These are phyloP conservation scores for Bipolaris bicolor DNA, from an alignment of 2,329 filamentous ascomycete species.

Conservation along the genomic window DNA sequence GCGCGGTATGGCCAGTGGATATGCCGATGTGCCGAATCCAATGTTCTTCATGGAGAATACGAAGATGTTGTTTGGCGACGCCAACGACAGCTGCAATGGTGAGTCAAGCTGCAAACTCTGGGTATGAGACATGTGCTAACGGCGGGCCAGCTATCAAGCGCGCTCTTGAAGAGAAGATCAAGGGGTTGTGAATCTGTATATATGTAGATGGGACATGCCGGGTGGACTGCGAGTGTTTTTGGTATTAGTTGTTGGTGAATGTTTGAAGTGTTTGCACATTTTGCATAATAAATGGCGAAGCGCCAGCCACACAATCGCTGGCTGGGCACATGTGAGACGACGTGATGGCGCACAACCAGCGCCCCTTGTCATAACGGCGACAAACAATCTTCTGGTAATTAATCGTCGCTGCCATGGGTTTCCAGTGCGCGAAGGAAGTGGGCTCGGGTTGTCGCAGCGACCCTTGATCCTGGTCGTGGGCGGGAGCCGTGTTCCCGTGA, in stretches of 20 bases:
- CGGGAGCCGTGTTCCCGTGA: slow-evolving; percentile 3
- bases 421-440: neutral
- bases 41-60: slow-evolving; percentile 93
- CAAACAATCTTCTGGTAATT: neutral
- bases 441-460: neutral
- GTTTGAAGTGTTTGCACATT: slow-evolving; percentile 1
- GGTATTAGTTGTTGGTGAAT: neutral
- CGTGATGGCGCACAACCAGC: neutral
- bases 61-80: slow-evolving; percentile 91
- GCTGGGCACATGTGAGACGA: neutral
- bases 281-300: slow-evolving; percentile 1
- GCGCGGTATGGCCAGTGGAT: slow-evolving; percentile 84
- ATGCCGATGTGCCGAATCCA: slow-evolving; percentile 89
- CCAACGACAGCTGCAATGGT: slow-evolving; percentile 79
- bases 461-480: neutral
- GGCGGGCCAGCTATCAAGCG: slow-evolving; percentile 43
- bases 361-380: neutral
- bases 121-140: slow-evolving; percentile 18
- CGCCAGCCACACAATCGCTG: neutral
- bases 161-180: slow-evolving; percentile 45
- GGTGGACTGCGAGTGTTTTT: neutral
- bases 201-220: too few species aligned
- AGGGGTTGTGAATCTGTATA: slow-evolving; percentile 26
- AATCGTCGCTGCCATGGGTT: neutral
- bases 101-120: slow-evolving; percentile 13